Conservation (phyloP, 805 yeast species). For the Nakazawaea laoshanensis region DNA sequence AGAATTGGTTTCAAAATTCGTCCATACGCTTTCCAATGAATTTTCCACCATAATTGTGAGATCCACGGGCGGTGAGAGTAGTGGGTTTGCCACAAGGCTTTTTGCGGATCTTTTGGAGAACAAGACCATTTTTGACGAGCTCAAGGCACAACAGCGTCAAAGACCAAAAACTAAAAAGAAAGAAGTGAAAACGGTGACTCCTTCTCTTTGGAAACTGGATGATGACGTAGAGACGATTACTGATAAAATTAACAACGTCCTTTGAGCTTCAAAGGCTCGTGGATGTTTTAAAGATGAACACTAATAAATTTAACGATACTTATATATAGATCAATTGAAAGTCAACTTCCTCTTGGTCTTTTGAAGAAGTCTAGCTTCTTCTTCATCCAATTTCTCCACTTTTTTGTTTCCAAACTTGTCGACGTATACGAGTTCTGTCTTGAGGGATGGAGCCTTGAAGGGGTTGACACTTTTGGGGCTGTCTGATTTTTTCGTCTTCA, state of each 20-base stretch:
- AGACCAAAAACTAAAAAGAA: too few relatives aligned
- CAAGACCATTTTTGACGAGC: constrained; percentile 60
- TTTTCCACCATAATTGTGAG: constrained; percentile 56
- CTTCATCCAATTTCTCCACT: constrained; percentile 14
- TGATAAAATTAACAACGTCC: neutral
- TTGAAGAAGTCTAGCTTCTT: constrained; percentile 15
- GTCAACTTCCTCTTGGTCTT: constrained; percentile 18
- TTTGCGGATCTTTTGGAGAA: constrained; percentile 53
- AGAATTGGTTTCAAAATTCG: constrained; percentile 28
- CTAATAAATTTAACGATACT: neutral
- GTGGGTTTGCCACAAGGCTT: constrained; percentile 49
- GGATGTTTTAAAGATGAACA: neutral
- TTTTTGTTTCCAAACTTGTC: constrained; percentile 26
- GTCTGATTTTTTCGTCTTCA: neutral
- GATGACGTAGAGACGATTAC: too few relatives aligned
- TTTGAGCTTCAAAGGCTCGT: neutral
- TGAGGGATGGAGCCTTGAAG: constrained; percentile 1
- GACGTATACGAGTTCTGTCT: constrained; percentile 18
- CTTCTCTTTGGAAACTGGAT: too few relatives aligned
- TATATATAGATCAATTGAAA: neutral
- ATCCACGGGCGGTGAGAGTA: constrained; percentile 38
- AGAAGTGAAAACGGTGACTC: constrained; percentile 11
- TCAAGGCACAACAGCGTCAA: constrained; percentile 23
- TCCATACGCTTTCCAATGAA: constrained; percentile 48
- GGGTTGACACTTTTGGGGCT: too few relatives aligned